phyloP scores from a whole-genome alignment of 805 yeast species.

The Pichia phayaonensis region DNA sequence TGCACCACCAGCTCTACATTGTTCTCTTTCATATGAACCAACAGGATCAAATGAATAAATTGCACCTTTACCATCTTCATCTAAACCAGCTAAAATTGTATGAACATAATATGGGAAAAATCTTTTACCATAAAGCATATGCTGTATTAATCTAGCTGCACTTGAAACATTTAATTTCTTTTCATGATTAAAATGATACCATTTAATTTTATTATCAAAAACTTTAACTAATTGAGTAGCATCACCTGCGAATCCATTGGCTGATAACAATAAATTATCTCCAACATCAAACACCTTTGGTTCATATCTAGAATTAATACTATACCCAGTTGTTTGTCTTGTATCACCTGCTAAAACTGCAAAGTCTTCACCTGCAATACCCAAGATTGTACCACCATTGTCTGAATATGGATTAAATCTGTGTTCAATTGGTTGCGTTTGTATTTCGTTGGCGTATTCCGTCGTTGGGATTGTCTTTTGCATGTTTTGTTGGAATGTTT shows the following conservation, averaged over 20 bases:
- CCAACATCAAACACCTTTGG: conserved; percentile 87
- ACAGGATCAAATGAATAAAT: conserved; percentile 96
- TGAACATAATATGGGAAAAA: conserved; percentile 96
- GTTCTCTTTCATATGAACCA: conserved; percentile 95
- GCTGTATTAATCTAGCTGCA: conserved; percentile 89
- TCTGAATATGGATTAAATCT: conserved; percentile 89
- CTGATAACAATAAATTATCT: conserved; percentile 78
- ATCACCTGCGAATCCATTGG: conserved; percentile 96
- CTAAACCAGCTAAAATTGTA: conserved; percentile 91
- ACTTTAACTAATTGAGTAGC: conserved; percentile 76
- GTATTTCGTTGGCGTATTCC: conserved; percentile 53
- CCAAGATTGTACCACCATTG: conserved; percentile 95
- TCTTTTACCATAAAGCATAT: conserved; percentile 82
- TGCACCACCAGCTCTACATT: conserved; percentile 96
- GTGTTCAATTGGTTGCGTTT: conserved; percentile 71
- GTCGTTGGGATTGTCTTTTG: conserved; percentile 26
- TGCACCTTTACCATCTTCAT: conserved; percentile 86
- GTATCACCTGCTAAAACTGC: conserved; percentile 98
- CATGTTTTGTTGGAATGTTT: not conserved
- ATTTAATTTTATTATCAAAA: conserved; percentile 62
- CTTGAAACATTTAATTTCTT: conserved; percentile 59
- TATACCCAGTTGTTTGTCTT: conserved; percentile 91
- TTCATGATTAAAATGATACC: conserved; percentile 90
- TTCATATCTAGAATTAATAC: conserved; percentile 86
- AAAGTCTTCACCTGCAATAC: conserved; percentile 96